Base-by-base conservation (phyloP, 164 flowering plant genomes). In the Houttuynia cordata region DNA sequence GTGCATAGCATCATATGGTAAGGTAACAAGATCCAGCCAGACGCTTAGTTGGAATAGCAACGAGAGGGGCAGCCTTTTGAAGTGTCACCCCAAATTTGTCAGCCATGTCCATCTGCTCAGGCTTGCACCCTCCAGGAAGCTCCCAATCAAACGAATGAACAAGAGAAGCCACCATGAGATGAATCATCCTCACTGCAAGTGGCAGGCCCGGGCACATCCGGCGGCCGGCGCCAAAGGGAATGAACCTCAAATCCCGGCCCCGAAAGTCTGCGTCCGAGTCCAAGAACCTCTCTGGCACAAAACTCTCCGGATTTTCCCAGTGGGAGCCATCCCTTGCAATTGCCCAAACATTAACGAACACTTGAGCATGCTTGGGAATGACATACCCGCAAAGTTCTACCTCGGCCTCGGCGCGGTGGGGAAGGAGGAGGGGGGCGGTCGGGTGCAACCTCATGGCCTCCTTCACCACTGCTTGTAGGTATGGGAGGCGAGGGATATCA, bases 231-330 rank as follows among this genome's bases (percentile, higher is more conserved):
- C 72, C 68, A 24, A 64, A 69, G 10, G 72, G 68, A 19, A 61
- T 47, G 3, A 56, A 42, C 58, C 51, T 52, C 10, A 58, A 62
- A 39, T 40, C 25, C 22, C 8, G 42, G 4, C 64, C 57, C 14
- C 3, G 14, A 22, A 20, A 52, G 22, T 54, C 57, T 8, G 53
- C 58, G 14, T 62, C 42, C 56, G 34, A 24, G 0, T 22, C 71
- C 19, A 77, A 51, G 58, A 77, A 74, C 56, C 81, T 72, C 54
- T 78, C 81, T 0, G 78, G 81, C 68, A n/a, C 10, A 23, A 75
- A 78, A 12, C 54, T 14, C 10, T 50, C 23, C 41, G 58, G 58
- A 14, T 39, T 19, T 2, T 10, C 24, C 64, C 64, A 62, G 4
- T 20, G 34, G 8, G 42, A 42, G 13, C 19, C 58, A 23, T 62